Percentiles rank a stretch among this genome's conserved stretches.
Conservation (phyloP, 352 stramenopile species). For the Globisporangium iwayamae region DNA sequence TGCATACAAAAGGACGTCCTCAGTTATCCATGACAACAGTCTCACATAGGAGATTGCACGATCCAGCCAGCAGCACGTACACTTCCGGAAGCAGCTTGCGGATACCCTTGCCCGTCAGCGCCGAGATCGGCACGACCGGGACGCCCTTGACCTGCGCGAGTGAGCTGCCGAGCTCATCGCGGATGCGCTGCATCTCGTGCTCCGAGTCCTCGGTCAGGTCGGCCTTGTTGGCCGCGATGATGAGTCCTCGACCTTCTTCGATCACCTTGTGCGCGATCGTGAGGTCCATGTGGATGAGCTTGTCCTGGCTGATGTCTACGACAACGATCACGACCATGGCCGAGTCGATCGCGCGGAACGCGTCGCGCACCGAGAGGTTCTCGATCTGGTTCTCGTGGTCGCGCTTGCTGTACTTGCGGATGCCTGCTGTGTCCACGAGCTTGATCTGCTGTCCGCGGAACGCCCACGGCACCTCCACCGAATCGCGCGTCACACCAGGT, state of each 20-base stretch:
- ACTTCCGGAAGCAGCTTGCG: constrained; percentile 79
- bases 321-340: constrained; percentile 80
- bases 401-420: constrained; percentile 82
- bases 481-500: constrained; percentile 77
- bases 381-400: constrained; percentile 83
- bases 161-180: constrained; percentile 65
- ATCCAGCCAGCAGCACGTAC: constrained; percentile 22
- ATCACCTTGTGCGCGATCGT: constrained; percentile 81
- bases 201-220: constrained; percentile 55
- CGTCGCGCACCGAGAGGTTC: constrained; percentile 78
- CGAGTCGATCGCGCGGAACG: constrained; percentile 77
- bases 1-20: not conserved
- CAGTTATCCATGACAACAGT: not conserved
- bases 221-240: constrained; percentile 79
- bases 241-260: constrained; percentile 69
- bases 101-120: constrained; percentile 68
- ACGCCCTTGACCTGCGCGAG: constrained; percentile 76
- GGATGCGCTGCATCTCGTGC: constrained; percentile 60
- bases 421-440: constrained; percentile 80
- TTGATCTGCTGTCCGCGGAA: constrained; percentile 73
- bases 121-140: constrained; percentile 75
- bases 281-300: constrained; percentile 85
- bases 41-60: not conserved
- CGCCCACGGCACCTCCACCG: constrained; percentile 75
- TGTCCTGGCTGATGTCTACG: constrained; percentile 77